Base-by-base conservation (phyloP, 805 yeast species). In the Saccharomycopsis amapae region DNA sequence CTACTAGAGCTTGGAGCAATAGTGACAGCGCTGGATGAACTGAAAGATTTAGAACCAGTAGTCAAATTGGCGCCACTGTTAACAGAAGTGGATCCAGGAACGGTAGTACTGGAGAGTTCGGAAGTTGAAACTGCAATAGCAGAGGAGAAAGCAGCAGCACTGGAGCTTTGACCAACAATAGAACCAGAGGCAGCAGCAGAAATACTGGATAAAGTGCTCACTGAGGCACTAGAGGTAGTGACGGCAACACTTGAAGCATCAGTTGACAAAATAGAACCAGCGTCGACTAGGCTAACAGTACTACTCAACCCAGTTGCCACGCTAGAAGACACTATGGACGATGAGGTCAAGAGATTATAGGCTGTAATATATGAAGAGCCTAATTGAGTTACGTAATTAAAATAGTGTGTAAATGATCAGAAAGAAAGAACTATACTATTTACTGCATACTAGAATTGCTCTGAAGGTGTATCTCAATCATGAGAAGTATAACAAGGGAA, bases 151-250 rank as follows among this genome's bases (percentile, higher is more conserved):
- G 20, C n/a, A 31, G 46, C 10, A 15, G 32, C 44, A 15, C 5
- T 22, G 5, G 44, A 19, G 23, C 24, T 15, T 9, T 17, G 19
- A 18, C 15, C 30, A 15, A 36, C 10, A 26, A 20, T 6, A 7
- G 19, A 49, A 51, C 51, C 53, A 42, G 50, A 50, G 25, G 48
- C 49, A 53, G 48, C 6, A 22, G 30, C 18, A 9, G 39, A 22
- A 19, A 34, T 3, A 10, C 5, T 40, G 13, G 39, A 7, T 12
- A 20, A 13, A 23, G 19, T 23, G 3, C 15, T 7, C 10, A 31
- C 5, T 5, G 37, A 10, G 10, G 6, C 38, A 7, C 15, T 9
- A 31, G 38, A 17, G 15, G 26, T 22, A 18, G 30, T 23, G 19
- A 9, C 24, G 15, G 38, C 12, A 20, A 28, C 10, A 19, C 4